phyloP scores from a whole-genome alignment of 495 filamentous ascomycete species.

The Aspergillus nidulans region DNA sequence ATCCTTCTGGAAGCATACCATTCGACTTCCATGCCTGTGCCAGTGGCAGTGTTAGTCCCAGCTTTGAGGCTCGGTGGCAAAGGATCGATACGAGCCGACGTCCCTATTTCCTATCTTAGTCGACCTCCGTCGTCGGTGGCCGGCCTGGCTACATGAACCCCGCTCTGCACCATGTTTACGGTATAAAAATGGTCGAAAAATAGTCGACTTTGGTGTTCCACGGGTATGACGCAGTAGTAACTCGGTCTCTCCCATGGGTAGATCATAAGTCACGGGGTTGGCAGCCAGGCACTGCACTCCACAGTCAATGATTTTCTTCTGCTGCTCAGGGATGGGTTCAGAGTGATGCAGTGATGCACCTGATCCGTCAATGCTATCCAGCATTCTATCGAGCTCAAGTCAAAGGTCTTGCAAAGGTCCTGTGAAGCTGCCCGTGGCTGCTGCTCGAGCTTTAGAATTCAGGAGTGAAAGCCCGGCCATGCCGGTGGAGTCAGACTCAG shows the following conservation, averaged over 20 bases:
- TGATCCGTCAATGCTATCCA: too few relatives aligned
- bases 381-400: too few relatives aligned
- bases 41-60: not conserved
- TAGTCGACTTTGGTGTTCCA: slow-evolving; percentile 1
- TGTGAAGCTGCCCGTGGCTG: not conserved
- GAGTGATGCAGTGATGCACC: too few relatives aligned
- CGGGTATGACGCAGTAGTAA: slow-evolving; percentile 5
- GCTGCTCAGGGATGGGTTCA: too few relatives aligned
- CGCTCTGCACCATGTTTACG: not conserved
- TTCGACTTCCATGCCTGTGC: not conserved
- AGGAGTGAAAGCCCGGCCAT: not conserved
- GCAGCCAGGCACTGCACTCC: too few relatives aligned
- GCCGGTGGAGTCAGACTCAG: not conserved
- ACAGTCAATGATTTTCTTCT: not conserved
- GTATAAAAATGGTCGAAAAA: too few relatives aligned
- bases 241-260: not conserved
- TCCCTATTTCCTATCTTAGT: not conserved
- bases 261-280: too few relatives aligned
- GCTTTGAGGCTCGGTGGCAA: not conserved
- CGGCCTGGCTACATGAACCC: not conserved
- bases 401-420: not conserved
- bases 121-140: not conserved
- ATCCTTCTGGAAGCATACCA: not conserved
- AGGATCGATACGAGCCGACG: not conserved
- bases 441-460: not conserved